Evolutionary conservation across 495 filamentous ascomycete genomes (phyloP).

Genomic region (Venustampulla echinocandica): DNA sequence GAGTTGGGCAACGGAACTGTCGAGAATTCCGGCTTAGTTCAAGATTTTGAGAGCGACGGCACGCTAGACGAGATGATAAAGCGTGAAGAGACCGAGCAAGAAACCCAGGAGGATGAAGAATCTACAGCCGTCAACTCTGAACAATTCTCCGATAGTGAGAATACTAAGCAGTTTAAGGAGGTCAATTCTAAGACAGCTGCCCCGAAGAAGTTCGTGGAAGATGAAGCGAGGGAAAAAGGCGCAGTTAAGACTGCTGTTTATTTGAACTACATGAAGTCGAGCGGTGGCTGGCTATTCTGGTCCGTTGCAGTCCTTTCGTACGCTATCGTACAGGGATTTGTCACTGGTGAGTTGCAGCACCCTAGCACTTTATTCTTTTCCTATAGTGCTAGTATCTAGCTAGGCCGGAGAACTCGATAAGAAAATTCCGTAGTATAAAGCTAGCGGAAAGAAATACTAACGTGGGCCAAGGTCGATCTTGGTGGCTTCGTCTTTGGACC

Average conservation of each 20-base stretch:
- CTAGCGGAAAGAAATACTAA: too few relatives aligned
- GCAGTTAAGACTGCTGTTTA: conserved; percentile 56
- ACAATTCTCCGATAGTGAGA: conserved; percentile 18
- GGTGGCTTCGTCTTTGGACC: conserved; percentile 69
- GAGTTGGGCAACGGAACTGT: conserved; percentile 59
- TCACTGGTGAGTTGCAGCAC: conserved; percentile 35
- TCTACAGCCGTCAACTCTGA: conserved; percentile 40
- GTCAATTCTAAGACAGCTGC: conserved; percentile 25
- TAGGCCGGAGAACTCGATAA: too few relatives aligned
- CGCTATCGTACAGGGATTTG: conserved; percentile 37
- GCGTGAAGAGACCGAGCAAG: conserved; percentile 38
- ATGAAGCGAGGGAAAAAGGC: conserved; percentile 61
- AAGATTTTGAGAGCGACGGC: conserved; percentile 42
- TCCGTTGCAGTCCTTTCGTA: conserved; percentile 43
- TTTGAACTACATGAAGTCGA: conserved; percentile 51
- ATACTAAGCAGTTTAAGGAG: conserved; percentile 32
- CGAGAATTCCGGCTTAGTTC: conserved; percentile 49
- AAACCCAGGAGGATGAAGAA: conserved; percentile 37
- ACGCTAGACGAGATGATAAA: conserved; percentile 49
- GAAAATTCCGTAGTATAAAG: too few relatives aligned
- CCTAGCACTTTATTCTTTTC: too few relatives aligned
- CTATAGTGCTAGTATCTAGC: too few relatives aligned
- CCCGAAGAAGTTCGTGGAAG: conserved; percentile 61
- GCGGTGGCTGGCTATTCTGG: conserved; percentile 61
- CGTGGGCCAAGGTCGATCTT: conserved; percentile 43